A percentile compares a stretch with the other conserved stretches of the same genome.
phyloP scores from a whole-genome alignment of 495 filamentous ascomycete genomes.

The Trichodelitschia bisporula region DNA sequence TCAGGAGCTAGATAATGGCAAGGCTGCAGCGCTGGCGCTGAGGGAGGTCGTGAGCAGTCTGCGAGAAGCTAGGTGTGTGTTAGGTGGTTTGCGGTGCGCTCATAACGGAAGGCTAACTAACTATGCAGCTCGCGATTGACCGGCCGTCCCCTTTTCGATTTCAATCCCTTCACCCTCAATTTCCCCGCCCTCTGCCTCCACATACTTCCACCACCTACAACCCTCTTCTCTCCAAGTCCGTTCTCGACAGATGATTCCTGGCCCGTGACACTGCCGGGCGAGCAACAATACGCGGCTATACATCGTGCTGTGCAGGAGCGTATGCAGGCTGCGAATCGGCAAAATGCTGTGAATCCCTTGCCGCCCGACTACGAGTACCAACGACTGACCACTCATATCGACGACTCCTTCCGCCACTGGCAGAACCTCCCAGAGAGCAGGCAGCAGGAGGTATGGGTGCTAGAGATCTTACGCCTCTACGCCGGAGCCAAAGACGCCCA shows the following conservation, averaged over 20 bases:
- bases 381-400: conserved; percentile 40
- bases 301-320: conserved; percentile 32
- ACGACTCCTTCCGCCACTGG: conserved; percentile 50
- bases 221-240: conserved; percentile 40
- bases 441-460: conserved; percentile 41
- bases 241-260: conserved; percentile 49
- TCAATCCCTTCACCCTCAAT: conserved; percentile 54
- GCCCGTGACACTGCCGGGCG: conserved; percentile 44
- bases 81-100: background rate
- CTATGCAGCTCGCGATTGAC: conserved; percentile 3
- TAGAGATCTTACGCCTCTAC: conserved; percentile 54
- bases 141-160: conserved; percentile 31
- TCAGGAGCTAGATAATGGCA: conserved; percentile 43
- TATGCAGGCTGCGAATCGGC: conserved; percentile 5
- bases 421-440: conserved; percentile 26
- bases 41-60: conserved; percentile 55
- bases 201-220: conserved; percentile 54
- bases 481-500: conserved; percentile 40
- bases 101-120: conserved; percentile 3
- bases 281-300: conserved; percentile 44
- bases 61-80: conserved; percentile 51
- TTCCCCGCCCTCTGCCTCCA: conserved; percentile 64
- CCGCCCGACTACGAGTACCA: conserved; percentile 14
- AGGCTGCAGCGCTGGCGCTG: conserved; percentile 64
- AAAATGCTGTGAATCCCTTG: conserved; percentile 20